Conservation (phyloP, 108 stramenopile species). For the Fistulifera solaris region DNA sequence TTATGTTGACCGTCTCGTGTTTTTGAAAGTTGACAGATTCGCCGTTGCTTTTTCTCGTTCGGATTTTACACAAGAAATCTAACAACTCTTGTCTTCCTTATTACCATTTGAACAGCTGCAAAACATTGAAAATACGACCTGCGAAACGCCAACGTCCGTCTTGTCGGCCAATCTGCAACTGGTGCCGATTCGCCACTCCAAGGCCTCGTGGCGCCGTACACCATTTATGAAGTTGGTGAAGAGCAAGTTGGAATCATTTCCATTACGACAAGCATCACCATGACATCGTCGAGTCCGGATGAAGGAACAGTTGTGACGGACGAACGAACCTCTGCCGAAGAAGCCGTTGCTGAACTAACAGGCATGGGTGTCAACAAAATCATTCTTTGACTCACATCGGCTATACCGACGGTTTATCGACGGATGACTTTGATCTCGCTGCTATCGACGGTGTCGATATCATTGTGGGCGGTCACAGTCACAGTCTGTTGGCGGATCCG, state of each 20-base stretch:
- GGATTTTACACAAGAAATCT: background rate
- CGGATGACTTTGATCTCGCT: conserved; percentile 21
- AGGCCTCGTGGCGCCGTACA: too few species aligned
- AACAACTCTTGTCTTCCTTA: background rate
- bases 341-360: conserved; percentile 21
- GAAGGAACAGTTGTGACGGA: conserved; percentile 30
- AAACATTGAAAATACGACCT: too few species aligned
- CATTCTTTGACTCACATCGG: conserved; percentile 39
- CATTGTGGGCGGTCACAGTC: conserved; percentile 42
- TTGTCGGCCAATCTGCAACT: conserved; percentile 1
- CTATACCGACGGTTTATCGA: conserved; percentile 9
- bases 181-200: background rate
- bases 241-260: conserved; percentile 32
- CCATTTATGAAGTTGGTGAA: conserved; percentile 5
- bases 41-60: background rate
- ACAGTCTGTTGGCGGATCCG: conserved; percentile 30
- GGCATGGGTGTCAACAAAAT: conserved; percentile 41
- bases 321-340: conserved; percentile 23
- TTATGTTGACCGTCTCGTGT: background rate
- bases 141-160: too few species aligned
- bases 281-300: conserved; percentile 28
- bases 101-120: background rate
- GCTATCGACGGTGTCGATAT: conserved; percentile 44
- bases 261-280: conserved; percentile 19
- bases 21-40: background rate